phyloP scores from a whole-genome alignment of 1,139 yeast species.

The Pichia sp. region DNA sequence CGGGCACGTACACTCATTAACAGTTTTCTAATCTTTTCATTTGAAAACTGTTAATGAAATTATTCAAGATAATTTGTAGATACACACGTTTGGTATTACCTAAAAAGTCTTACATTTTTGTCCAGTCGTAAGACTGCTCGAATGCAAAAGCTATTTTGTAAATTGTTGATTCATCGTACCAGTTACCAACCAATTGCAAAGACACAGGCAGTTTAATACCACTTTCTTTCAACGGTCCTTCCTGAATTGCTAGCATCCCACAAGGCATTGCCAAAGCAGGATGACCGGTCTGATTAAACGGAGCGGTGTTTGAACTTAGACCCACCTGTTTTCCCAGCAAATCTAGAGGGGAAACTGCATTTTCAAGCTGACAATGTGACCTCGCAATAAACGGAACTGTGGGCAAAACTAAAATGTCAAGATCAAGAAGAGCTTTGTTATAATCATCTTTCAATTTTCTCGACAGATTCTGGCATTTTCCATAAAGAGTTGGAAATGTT shows the following conservation, averaged over 20 bases:
- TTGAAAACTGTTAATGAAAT: no score
- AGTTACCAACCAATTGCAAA: conserved; percentile 36
- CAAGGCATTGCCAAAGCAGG: conserved; percentile 36
- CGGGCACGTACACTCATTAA: no score
- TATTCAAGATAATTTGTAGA: no score
- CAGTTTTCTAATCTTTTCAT: no score
- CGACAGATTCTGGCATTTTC: conserved; percentile 34
- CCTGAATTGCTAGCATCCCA: conserved; percentile 29
- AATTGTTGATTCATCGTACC: conserved; percentile 45
- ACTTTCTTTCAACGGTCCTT: conserved; percentile 29
- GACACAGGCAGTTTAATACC: conserved; percentile 32
- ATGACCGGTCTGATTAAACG: conserved; percentile 36
- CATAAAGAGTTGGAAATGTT: conserved; percentile 34
- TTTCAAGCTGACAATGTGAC: conserved; percentile 21
- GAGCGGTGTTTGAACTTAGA: conserved; percentile 35
- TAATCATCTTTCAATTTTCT: conserved; percentile 34
- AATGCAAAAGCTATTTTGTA: conserved; percentile 38
- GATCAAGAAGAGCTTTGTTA: conserved; percentile 29
- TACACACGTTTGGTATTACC: no score
- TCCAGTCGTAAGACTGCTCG: conserved; percentile 35
- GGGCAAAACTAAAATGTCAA: conserved; percentile 31
- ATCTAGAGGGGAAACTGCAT: conserved; percentile 25
- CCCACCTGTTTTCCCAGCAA: conserved; percentile 33
- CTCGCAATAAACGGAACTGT: conserved; percentile 30
- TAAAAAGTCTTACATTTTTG: no score